Conservation (phyloP, 306 rosid species). For the Trifolium fragiferum region DNA sequence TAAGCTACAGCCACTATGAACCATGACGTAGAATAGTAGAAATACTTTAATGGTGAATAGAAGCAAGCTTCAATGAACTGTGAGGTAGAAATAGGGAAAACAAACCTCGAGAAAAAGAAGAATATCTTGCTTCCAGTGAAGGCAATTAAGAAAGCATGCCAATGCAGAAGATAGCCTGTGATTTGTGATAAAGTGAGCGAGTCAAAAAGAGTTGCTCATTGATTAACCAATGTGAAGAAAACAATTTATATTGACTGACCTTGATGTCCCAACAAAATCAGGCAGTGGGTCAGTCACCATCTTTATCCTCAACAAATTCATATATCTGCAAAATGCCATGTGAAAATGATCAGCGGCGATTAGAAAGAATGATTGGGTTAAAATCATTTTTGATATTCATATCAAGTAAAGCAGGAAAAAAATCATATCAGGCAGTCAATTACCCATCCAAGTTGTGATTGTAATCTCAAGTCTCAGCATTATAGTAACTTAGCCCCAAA, state of each 20-base stretch:
- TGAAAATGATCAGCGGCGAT: conserved; percentile 42
- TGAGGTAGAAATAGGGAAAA: conserved; percentile 29
- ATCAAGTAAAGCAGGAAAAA: conserved; percentile 22
- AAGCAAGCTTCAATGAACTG: conserved; percentile 15
- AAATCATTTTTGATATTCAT: conserved; percentile 14
- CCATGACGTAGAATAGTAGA: conserved; percentile 1
- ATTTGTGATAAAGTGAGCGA: conserved; percentile 39
- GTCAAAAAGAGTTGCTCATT: conserved; percentile 37
- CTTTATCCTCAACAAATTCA: conserved; percentile 54
- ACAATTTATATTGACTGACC: conserved; percentile 52
- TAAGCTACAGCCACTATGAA: conserved; percentile 1
- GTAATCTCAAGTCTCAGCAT: conserved; percentile 18
- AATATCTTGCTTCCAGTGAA: conserved; percentile 70
- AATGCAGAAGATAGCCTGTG: conserved; percentile 65
- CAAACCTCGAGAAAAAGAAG: conserved; percentile 59
- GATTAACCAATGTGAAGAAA: conserved; percentile 39
- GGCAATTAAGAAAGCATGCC: conserved; percentile 61
- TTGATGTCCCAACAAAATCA: conserved; percentile 51
- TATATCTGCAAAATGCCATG: conserved; percentile 58
- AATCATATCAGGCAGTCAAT: background rate
- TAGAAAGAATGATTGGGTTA: background rate
- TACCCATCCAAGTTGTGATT: conserved; percentile 14
- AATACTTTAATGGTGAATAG: background rate
- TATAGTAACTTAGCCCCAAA: conserved; percentile 23
- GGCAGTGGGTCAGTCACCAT: conserved; percentile 42